Conservation (phyloP, 257 asterid species). For the Ajuga chamaepitys region DNA sequence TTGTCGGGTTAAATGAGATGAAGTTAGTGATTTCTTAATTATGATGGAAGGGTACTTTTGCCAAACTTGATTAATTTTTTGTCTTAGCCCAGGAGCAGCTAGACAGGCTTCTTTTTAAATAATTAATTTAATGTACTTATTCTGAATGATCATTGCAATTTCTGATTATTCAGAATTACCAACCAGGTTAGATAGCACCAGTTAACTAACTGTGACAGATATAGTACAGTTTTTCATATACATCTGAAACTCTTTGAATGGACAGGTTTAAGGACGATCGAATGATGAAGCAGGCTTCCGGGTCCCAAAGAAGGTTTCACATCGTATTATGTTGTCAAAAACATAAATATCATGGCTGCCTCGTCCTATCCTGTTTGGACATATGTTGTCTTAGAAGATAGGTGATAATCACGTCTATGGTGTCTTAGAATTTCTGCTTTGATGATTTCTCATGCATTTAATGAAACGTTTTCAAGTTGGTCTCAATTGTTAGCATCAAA, state of each 20-base stretch:
- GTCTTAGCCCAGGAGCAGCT: neutral
- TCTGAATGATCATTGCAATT: neutral
- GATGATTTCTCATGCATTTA: conserved; percentile 1
- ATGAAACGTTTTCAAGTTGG: neutral
- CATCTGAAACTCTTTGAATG: conserved; percentile 15
- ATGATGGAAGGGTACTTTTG: conserved; percentile 5
- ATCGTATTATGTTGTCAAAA: conserved; percentile 11
- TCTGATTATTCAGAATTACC: neutral
- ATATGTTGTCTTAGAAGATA: neutral
- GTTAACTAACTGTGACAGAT: neutral
- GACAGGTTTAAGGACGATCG: conserved; percentile 11
- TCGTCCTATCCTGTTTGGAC: neutral
- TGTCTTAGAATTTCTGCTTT: neutral
- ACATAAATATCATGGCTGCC: neutral
- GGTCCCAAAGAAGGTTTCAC: conserved; percentile 14
- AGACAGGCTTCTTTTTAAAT: neutral
- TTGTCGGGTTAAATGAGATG: conserved; percentile 11
- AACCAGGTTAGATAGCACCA: neutral
- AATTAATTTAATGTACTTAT: neutral
- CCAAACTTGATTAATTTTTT: neutral
- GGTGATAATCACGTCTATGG: neutral
- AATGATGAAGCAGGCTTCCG: neutral
- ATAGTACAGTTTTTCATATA: neutral
- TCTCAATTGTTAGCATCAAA: conserved; percentile 6
- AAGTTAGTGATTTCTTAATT: conserved; percentile 5